Conservation (phyloP, 2,329 filamentous ascomycete genomes). For the Fusarium decemcellulare region DNA sequence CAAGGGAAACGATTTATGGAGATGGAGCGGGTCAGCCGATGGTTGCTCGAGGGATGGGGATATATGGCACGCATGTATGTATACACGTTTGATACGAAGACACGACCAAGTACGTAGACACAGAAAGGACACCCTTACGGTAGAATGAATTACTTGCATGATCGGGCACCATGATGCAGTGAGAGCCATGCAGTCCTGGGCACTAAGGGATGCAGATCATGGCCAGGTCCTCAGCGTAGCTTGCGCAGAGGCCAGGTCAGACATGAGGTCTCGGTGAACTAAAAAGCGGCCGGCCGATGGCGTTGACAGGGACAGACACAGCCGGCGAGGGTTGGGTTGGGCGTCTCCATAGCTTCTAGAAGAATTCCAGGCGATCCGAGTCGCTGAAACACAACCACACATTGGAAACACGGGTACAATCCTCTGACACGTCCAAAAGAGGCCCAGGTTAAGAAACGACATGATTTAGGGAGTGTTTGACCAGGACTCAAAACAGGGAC, state of each 20-base stretch:
- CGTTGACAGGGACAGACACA: neutral
- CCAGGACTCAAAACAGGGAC: conserved; percentile 4
- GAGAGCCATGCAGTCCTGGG: neutral
- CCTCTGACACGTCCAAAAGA: neutral
- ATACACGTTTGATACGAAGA: conserved; percentile 26
- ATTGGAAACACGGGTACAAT: conserved; percentile 6
- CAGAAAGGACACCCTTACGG: conserved; percentile 38
- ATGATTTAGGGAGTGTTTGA: neutral
- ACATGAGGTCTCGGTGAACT: neutral
- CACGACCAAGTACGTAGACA: conserved; percentile 30
- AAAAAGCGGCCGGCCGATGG: neutral
- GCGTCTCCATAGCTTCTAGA: conserved; percentile 35
- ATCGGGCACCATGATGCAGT: neutral
- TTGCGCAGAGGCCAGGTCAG: neutral
- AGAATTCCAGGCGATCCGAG: conserved; percentile 30
- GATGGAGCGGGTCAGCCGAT: neutral
- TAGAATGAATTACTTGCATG: conserved; percentile 15
- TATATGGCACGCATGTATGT: conserved; percentile 15
- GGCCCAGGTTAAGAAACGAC: neutral
- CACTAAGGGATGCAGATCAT: neutral
- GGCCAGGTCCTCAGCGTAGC: neutral
- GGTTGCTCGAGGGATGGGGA: conserved; percentile 2
- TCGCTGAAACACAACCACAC: conserved; percentile 25
- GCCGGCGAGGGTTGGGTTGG: neutral
- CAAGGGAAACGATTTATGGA: conserved; percentile 8